phyloP scores from a whole-genome alignment of 306 rosid genomes.

The Cucumis sativus region Cucumber_9930_V3 NC_026656.2:6277501-6278000 shows the following conservation, averaged over 20 bases:
- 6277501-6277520: conserved; percentile 3
- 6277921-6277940: not conserved
- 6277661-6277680: conserved; percentile 38
- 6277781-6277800: not conserved
- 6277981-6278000: not conserved
- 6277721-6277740: not conserved
- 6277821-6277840: not conserved
- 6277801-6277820: conserved; percentile 20
- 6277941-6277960: not conserved
- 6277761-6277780: conserved; percentile 10
- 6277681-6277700: not conserved
- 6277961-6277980: not conserved
- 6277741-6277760: not conserved
- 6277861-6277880: conserved; percentile 1
- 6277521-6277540: conserved; percentile 9
- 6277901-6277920: not conserved
- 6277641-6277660: not conserved
- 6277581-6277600: not conserved
- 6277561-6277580: conserved; percentile 7
- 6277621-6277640: not conserved
- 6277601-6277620: not conserved
- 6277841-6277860: conserved; percentile 11
- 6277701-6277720: not conserved
- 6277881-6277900: not conserved
- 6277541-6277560: conserved; percentile 6